Evolutionary conservation across 1,284 basidiomycete species (phyloP).

Genomic region (Mycena citricolor): DNA sequence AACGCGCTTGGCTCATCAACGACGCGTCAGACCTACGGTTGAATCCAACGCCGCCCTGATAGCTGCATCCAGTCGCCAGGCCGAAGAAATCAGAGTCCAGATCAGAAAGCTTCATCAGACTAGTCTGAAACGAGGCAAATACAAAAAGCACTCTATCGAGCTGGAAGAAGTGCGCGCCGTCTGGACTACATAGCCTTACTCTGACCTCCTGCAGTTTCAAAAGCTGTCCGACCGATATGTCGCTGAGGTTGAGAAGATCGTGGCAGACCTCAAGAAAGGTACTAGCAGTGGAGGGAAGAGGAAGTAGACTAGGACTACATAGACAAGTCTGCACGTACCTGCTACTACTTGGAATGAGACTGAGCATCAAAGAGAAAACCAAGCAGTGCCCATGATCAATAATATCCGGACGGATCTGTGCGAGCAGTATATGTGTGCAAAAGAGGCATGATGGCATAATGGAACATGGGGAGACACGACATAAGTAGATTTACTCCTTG

Average conservation of each 20-base stretch:
- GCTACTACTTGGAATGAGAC: too few relatives aligned
- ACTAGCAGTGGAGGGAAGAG: slow-evolving; percentile 10
- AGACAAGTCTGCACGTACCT: too few relatives aligned
- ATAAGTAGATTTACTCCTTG: slow-evolving; percentile 32
- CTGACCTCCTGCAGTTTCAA: slow-evolving; percentile 54
- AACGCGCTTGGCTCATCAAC: not conserved
- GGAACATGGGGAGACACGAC: too few relatives aligned
- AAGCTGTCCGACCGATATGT: slow-evolving; percentile 63
- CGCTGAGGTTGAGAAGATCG: slow-evolving; percentile 61
- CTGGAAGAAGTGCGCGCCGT: slow-evolving; percentile 53
- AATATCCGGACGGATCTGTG: too few relatives aligned
- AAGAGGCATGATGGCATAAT: too few relatives aligned
- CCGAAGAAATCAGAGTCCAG: slow-evolving; percentile 74
- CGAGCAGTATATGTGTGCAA: too few relatives aligned
- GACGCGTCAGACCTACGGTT: slow-evolving; percentile 61
- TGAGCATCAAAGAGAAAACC: too few relatives aligned
- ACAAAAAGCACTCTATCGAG: slow-evolving; percentile 64
- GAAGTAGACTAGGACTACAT: too few relatives aligned
- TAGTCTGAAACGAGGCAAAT: slow-evolving; percentile 67
- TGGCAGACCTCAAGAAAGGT: slow-evolving; percentile 62
- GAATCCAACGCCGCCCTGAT: slow-evolving; percentile 62
- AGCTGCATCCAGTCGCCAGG: slow-evolving; percentile 53
- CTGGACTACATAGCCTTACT: slow-evolving; percentile 1
- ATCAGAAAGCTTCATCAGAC: slow-evolving; percentile 66
- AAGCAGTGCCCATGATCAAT: too few relatives aligned